Evolutionary conservation across 345 rosid genomes (phyloP), one percentile per base, ranked within the genome.

Genomic region (Orychophragmus violaceus): DNA sequence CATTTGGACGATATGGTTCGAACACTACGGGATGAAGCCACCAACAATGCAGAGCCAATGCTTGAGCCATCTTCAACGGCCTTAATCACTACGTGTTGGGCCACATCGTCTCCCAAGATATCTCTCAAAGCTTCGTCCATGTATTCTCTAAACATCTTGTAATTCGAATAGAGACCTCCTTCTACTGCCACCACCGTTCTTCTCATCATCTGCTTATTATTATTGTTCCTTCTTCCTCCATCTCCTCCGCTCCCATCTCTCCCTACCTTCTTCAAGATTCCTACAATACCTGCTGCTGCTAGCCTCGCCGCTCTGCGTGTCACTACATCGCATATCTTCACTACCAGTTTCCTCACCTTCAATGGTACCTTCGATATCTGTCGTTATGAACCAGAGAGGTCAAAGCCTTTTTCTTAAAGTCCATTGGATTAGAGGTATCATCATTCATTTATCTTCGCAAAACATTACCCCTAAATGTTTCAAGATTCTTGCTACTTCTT

Each of bases 251-350:
- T 86, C 22, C 94, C 98, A 35, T 93, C 98, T 63, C 97, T 82
- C 22, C 98, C 90, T 0, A 88, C 85, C 81, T 93, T 90, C 80
- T 88, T 93, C 72, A 93, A 65, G 61, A 90, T 93, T 64, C 97
- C 97, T 8, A 79, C 87, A 1, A 90, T 82, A 8, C 96, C 98
- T 32, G 98, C 97, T 35, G 97, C 96, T 32, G 89, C 92, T 74
- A 93, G 76, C 46, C 98, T 79, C 19, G 96, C 97, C 22, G 98
- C 98, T 69, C 97, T 83, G 0, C 88, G 76, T 8, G 97, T 84
- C 60, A 93, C 96, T 59, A 86, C 80, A 3, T 90, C 92, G 28
- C 98, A 93, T 65, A 93, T 65, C 52, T 82, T 88, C 17, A 84
- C 87, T 5, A 86, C 80, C 25, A 93, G 82, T 83, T 81, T 90